These are phyloP conservation scores for Diutina scorzettiae DNA, from an alignment of 1,139 yeast genomes.

Conservation along the genomic window DNA sequence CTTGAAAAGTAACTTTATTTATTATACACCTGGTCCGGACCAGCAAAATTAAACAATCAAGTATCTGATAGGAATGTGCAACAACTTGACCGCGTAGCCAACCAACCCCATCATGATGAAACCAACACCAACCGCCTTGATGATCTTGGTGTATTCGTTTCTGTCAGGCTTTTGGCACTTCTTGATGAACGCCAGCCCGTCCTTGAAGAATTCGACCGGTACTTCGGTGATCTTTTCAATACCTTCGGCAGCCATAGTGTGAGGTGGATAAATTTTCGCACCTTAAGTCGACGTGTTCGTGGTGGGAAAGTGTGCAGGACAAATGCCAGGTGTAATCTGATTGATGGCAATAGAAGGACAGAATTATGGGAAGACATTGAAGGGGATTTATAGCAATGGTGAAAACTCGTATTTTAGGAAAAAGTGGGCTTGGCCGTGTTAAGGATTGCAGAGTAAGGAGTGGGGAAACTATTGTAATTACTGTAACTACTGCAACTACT, in stretches of 20 bases:
- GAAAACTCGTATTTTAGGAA: neutral
- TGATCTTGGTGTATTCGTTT: constrained; percentile 78
- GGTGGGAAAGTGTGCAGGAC: neutral
- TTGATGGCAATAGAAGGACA: neutral
- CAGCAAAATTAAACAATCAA: constrained; percentile 59
- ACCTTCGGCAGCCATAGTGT: constrained; percentile 25
- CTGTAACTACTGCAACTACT: too few species aligned
- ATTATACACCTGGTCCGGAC: neutral
- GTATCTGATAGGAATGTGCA: constrained; percentile 96
- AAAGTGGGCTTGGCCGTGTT: too few species aligned
- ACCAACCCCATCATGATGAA: constrained; percentile 96
- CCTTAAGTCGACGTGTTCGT: constrained; percentile 5
- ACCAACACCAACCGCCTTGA: constrained; percentile 94
- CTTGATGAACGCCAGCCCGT: constrained; percentile 77
- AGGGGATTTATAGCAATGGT: neutral
- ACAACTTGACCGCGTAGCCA: constrained; percentile 87
- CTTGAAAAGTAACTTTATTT: neutral
- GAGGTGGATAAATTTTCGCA: constrained; percentile 3
- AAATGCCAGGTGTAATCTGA: neutral
- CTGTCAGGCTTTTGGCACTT: constrained; percentile 90
- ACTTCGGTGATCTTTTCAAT: constrained; percentile 80
- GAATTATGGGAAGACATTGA: neutral
- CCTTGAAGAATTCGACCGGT: constrained; percentile 84
- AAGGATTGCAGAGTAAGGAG: too few species aligned
- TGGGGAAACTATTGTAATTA: too few species aligned